phyloP scores from a whole-genome alignment of 108 stramenopile genomes.

The Epipyxis sp. region DNA sequence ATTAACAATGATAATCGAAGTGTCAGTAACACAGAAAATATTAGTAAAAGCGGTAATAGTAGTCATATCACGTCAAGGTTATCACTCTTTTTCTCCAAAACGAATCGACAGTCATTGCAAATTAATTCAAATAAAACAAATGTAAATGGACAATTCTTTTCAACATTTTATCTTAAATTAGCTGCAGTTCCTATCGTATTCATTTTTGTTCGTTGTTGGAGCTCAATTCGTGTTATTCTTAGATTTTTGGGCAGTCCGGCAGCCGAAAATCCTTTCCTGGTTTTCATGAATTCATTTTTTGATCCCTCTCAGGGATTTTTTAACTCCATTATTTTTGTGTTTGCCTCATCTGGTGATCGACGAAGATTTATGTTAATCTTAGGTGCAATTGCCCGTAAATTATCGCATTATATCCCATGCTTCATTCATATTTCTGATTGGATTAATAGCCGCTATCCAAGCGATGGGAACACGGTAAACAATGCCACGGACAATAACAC shows the following conservation, averaged over 20 bases:
- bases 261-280: background rate
- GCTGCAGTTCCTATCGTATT: constrained; percentile 13
- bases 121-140: background rate
- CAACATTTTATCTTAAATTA: constrained; percentile 18
- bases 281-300: constrained; percentile 14
- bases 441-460: no score
- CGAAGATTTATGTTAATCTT: no score
- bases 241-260: background rate
- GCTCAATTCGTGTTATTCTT: background rate
- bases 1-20: background rate
- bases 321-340: constrained; percentile 14
- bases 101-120: no score
- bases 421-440: no score
- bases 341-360: constrained; percentile 2
- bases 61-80: no score
- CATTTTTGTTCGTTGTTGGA: constrained; percentile 30
- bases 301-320: constrained; percentile 30
- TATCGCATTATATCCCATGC: no score
- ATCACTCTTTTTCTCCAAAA: no score
- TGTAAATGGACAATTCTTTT: background rate
- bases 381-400: no score
- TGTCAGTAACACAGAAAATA: background rate
- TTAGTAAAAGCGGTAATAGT: background rate
- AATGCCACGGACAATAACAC: no score
- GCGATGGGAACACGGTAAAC: no score